Evolutionary conservation across 1,284 basidiomycete genomes (phyloP), one percentile per base, ranked within the genome.

Genomic region (Sanghuangporus baumii): DNA sequence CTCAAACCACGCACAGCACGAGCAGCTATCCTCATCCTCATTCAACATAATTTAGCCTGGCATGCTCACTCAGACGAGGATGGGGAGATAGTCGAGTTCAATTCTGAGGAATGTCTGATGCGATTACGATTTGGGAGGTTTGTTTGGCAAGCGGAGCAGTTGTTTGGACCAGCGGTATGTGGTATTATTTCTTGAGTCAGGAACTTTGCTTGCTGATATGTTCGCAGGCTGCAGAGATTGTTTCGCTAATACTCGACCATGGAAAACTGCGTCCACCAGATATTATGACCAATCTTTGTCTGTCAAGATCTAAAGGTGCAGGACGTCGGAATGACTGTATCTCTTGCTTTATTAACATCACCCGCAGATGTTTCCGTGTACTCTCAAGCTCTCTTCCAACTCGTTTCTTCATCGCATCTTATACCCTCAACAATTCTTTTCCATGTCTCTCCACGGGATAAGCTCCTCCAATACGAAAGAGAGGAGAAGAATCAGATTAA

Each of bases 31-130:
- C 77, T 98, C 61, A 84, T 91, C 57, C 84, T 99, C 59, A 83
- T 96, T 26, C 96, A 98, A 74, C 96, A 99, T 74, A 94, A 96
- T 73, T 77, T 98, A 59, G 81, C 96, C 46, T 93, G 92, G 84
- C 89, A 94, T 71, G 87, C 91, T 2, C 82, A 83, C 54, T 83
- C 82, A 4, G 84, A 87, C 40, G 85, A 87, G n/a, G 91, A 88
- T 54, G 83, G 82, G 6, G 91, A 93, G 69, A 81, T 90, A 60
- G 81, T 93, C 48, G 91, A 93, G 70, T 76, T 93, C 64, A 92
- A 93, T 69, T 78, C 85, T 14, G 82, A 88, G 60, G 92, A 94
- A 71, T 94, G 93, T 71, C 76, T 95, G 47, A 76, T 86, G 74
- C 79, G 93, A 57, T 69, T 93, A 71, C 78, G 93, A 66, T 94